Evolutionary conservation across 805 yeast species (phyloP).

Genomic region (Dipodascopsis tothii): DNA sequence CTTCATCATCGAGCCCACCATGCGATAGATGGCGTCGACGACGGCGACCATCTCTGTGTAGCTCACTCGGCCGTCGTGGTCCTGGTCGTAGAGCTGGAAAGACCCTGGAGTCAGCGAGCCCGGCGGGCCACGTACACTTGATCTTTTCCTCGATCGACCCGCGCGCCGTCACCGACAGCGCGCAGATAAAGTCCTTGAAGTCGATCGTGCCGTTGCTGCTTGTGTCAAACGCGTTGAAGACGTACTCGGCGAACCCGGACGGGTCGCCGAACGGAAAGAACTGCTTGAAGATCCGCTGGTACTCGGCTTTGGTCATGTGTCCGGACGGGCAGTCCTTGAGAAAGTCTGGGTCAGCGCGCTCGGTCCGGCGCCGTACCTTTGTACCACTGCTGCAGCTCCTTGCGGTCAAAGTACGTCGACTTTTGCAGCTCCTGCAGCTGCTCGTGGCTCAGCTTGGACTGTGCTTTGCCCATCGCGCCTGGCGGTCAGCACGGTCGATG

Average conservation of each 20-base stretch:
- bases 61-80: slow-evolving; percentile 66
- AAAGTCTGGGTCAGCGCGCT: slow-evolving; percentile 42
- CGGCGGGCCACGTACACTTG: slow-evolving; percentile 7
- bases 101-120: slow-evolving; percentile 57
- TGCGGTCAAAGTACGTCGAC: slow-evolving; percentile 83
- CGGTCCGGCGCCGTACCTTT: slow-evolving; percentile 42
- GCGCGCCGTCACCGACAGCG: slow-evolving; percentile 76
- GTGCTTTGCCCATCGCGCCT: slow-evolving; percentile 98
- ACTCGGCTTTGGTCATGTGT: slow-evolving; percentile 75
- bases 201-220: slow-evolving; percentile 76
- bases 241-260: slow-evolving; percentile 75
- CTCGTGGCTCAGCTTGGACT: slow-evolving; percentile 84
- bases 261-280: slow-evolving; percentile 99
- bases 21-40: slow-evolving; percentile 76
- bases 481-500: too few species aligned
- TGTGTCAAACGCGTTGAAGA: slow-evolving; percentile 81
- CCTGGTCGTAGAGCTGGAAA: slow-evolving; percentile 76
- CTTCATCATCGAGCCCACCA: slow-evolving; percentile 92
- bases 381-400: slow-evolving; percentile 97
- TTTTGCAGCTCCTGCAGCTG: slow-evolving; percentile 74
- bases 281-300: slow-evolving; percentile 85
- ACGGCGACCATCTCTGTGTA: slow-evolving; percentile 75
- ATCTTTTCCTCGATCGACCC: slow-evolving; percentile 71
- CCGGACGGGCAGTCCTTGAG: slow-evolving; percentile 90
- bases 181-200: slow-evolving; percentile 86